Percentiles rank a stretch among this genome's conserved stretches.
Evolutionary conservation across 2,329 filamentous ascomycete genomes (phyloP).

Genomic region (Fusarium nurragi): DNA sequence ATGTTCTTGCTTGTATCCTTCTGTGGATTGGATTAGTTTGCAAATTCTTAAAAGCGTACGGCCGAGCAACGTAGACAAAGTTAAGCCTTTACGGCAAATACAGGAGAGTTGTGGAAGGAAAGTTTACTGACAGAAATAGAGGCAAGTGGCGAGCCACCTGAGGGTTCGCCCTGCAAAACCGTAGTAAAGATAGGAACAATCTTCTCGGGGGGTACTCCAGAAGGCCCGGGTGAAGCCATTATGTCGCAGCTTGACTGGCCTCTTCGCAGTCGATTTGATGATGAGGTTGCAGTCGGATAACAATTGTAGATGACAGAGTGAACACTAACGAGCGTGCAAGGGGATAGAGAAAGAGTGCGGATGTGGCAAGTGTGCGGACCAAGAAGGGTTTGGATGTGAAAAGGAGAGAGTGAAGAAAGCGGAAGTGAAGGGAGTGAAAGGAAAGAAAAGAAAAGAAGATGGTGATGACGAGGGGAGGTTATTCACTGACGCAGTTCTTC

Average conservation of each 20-base stretch:
- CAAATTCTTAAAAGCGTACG: not conserved
- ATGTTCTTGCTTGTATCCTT: conserved; percentile 36
- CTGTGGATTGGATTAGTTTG: conserved; percentile 6
- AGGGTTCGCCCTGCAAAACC: conserved; percentile 37
- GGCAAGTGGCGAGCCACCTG: conserved; percentile 25
- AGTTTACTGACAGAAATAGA: conserved; percentile 35
- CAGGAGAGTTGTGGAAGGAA: not conserved
- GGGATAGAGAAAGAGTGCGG: conserved; percentile 46
- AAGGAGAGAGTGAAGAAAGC: conserved; percentile 18
- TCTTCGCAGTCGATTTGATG: conserved; percentile 12
- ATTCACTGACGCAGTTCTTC: conserved; percentile 41
- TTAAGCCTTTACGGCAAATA: not conserved
- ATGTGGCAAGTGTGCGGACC: conserved; percentile 31
- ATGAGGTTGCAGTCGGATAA: conserved; percentile 18
- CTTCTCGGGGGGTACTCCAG: conserved; percentile 44
- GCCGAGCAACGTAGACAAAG: not conserved
- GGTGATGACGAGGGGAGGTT: conserved; percentile 38
- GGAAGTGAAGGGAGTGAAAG: not conserved
- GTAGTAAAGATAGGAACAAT: conserved; percentile 23
- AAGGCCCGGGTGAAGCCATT: conserved; percentile 48
- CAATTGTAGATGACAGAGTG: conserved; percentile 43
- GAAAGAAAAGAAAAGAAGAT: conserved; percentile 26
- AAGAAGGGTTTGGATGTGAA: conserved; percentile 32
- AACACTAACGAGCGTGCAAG: conserved; percentile 42
- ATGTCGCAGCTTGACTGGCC: conserved; percentile 6